These are phyloP conservation scores for Elsinoe arachidis DNA, from an alignment of 2,329 filamentous ascomycete genomes.

Conservation along the genomic window DNA sequence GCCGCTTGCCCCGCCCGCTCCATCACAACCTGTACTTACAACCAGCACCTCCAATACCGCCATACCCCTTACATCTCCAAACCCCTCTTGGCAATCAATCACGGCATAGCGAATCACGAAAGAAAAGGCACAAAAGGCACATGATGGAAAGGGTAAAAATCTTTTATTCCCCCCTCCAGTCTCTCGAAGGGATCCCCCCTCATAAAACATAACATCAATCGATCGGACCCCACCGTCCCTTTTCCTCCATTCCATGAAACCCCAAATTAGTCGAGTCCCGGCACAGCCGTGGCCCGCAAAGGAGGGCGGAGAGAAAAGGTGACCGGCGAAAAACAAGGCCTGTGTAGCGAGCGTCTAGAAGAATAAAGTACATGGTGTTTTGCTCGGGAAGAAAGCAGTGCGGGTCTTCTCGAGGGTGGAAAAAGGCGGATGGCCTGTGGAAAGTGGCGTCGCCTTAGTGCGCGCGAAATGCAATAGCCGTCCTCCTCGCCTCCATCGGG, in stretches of 20 bases:
- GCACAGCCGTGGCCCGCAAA: not conserved
- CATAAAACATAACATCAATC: not conserved
- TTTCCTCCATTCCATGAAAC: too few species aligned
- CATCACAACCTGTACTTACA: not conserved
- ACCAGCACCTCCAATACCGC: too few species aligned
- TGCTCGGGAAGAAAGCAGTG: not conserved
- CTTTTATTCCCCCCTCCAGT: too few species aligned
- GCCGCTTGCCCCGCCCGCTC: too few species aligned
- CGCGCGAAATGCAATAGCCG: not conserved
- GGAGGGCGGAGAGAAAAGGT: not conserved
- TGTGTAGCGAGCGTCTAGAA: constrained; percentile 10
- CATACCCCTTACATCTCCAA: too few species aligned
- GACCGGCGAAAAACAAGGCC: not conserved
- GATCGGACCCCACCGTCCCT: not conserved
- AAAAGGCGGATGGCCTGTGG: not conserved
- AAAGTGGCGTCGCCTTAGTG: not conserved
- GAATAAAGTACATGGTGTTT: not conserved
- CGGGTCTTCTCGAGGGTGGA: not conserved
- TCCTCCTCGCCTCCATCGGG: not conserved
- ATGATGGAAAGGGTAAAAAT: too few species aligned
- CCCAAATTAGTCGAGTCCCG: not conserved
- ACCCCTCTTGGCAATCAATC: too few species aligned
- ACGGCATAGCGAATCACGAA: too few species aligned
- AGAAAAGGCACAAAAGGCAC: too few species aligned
- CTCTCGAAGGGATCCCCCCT: too few species aligned